Base-by-base conservation (phyloP, 371 early-diverging fungal species). In the Lichtheimia ornata region DNA sequence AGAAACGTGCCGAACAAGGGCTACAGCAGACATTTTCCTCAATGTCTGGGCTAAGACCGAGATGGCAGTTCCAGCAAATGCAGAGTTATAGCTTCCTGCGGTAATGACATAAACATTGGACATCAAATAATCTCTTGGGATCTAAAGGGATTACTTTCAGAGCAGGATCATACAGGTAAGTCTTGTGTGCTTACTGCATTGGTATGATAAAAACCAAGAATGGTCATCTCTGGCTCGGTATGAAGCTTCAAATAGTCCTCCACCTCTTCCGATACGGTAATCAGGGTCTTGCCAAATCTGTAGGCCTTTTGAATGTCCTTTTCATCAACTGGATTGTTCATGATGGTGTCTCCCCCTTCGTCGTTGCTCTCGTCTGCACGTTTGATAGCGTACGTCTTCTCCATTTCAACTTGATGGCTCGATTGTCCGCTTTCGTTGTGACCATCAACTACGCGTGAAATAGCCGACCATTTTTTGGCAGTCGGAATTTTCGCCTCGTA, bases 231-330 rank as follows among this genome's bases (percentile, higher is more conserved):
- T 58, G 85, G 88, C 5, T 52, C 64, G 0, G 88, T 86, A 9
- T 71, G 40, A 12, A 90, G 65, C 53, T 85, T 79, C 58, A 83
- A 70, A 18, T 77, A 80, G 11, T 84, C 82, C 60, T 84, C 72
- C 65, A 90, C 90, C 50, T 84, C 85, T 3, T 66, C 69, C 13
- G 77, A 71, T 14, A 91, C 79, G 15, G 87, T 85, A 1, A 93
- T 84, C 15, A 85, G 59, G 0, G 83, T 81, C 65, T 87, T 90
- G 54, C 93, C 93, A 64, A 87, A 89, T 53, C 72, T 65, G 67
- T 84, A 90, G 0, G 86, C 91, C 59, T 79, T 83, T 20, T 63
- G 60, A 5, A 44, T 15, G 13, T 57, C 14, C 20, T 4, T 22
- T 50, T 65, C 61, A n/a, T 64, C 67, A n/a, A 69, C 76, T 6